Evolutionary conservation across 2,329 filamentous ascomycete genomes (phyloP).

Genomic region (Monilinia aucupariae): DNA sequence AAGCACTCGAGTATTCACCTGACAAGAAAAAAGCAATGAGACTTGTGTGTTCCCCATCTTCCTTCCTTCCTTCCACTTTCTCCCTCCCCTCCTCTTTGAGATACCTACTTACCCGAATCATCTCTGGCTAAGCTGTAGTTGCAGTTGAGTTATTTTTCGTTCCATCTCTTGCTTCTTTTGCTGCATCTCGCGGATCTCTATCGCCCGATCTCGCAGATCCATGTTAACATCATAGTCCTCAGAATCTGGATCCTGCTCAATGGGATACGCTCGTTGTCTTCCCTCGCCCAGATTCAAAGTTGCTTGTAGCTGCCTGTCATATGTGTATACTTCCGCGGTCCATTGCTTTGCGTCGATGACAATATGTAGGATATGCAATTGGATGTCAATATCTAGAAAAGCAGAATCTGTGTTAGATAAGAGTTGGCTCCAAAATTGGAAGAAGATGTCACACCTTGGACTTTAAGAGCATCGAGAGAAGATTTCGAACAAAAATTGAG

Average conservation of each 20-base stretch:
- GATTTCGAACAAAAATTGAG: slow-evolving; percentile 6
- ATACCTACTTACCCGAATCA: not conserved
- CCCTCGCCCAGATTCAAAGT: slow-evolving; percentile 1
- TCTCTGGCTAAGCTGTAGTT: not conserved
- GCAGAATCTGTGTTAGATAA: not conserved
- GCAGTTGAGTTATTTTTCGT: not conserved
- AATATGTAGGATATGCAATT: not conserved
- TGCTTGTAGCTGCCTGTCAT: not conserved
- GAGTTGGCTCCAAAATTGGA: not conserved
- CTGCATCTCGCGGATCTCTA: not conserved
- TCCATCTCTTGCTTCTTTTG: not conserved
- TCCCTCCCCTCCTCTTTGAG: not conserved
- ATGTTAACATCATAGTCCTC: not conserved
- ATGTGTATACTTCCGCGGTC: slow-evolving; percentile 1
- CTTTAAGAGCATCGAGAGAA: not conserved
- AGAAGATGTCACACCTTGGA: not conserved
- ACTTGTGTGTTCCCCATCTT: no score
- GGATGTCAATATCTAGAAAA: not conserved
- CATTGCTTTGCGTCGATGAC: not conserved
- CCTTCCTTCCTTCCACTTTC: no score
- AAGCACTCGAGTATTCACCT: no score
- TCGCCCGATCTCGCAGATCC: not conserved
- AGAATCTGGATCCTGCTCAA: not conserved
- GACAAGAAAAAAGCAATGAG: no score
- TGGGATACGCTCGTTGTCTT: not conserved